phyloP scores from a whole-genome alignment of 306 rosid species.

The Fagus sylvatica region DNA sequence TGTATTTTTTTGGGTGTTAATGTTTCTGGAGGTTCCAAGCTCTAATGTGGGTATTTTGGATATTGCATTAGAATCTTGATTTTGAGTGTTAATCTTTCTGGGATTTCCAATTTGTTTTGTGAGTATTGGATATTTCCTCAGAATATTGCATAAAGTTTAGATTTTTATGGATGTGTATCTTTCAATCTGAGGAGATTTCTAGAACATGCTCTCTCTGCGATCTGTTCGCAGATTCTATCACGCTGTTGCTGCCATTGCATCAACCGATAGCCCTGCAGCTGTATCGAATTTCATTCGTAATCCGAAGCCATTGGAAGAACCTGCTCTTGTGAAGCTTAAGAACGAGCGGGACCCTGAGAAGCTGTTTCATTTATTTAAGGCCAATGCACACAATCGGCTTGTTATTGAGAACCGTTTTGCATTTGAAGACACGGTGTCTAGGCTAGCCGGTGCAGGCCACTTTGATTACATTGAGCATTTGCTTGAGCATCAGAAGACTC shows the following conservation, averaged over 20 bases:
- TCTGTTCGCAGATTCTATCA: conserved; percentile 59
- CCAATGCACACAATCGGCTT: conserved; percentile 66
- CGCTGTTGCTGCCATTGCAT: conserved; percentile 30
- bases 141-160: conserved; percentile 19
- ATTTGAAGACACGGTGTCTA: conserved; percentile 65
- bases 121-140: conserved; percentile 12
- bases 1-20: background rate
- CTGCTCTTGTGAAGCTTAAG: conserved; percentile 57
- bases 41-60: conserved; percentile 9
- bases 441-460: conserved; percentile 68
- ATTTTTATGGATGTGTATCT: conserved; percentile 45
- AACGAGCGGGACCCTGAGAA: conserved; percentile 63
- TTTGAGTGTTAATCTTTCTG: background rate
- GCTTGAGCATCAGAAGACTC: conserved; percentile 68
- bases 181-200: conserved; percentile 29
- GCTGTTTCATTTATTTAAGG: conserved; percentile 57
- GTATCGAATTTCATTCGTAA: conserved; percentile 11
- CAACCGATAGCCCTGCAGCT: conserved; percentile 11
- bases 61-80: conserved; percentile 14
- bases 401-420: conserved; percentile 63
- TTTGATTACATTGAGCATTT: conserved; percentile 65
- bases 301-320: conserved; percentile 43
- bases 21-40: background rate
- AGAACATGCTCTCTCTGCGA: conserved; percentile 77
- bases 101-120: background rate